phyloP scores from a whole-genome alignment of 768 basidiomycete species.

The Lentinula sp. region DNA sequence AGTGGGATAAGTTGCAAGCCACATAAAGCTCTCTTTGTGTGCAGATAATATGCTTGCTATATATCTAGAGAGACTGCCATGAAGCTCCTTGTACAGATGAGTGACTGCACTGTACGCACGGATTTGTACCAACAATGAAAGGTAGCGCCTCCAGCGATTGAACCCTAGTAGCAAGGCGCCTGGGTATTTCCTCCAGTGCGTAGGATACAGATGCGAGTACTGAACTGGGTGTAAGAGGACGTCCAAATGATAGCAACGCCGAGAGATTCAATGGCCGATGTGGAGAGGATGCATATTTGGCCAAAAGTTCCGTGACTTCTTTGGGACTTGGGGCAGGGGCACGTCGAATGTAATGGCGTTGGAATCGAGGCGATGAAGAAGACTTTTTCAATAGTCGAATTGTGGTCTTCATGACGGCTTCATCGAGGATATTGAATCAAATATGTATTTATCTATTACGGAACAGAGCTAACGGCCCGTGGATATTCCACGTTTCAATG shows the following conservation, averaged over 20 bases:
- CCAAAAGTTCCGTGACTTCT: constrained; percentile 54
- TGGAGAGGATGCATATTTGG: constrained; percentile 55
- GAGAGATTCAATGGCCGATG: constrained; percentile 69
- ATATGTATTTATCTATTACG: background rate
- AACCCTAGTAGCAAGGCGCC: constrained; percentile 69
- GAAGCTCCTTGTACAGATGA: background rate
- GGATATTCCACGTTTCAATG: background rate
- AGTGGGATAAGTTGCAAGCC: constrained; percentile 60
- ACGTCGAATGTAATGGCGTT: constrained; percentile 17
- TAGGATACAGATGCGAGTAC: constrained; percentile 71
- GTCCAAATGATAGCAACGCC: constrained; percentile 69
- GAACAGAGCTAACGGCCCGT: background rate
- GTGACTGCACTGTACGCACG: constrained; percentile 16
- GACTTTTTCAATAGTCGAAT: background rate
- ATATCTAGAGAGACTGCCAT: constrained; percentile 26
- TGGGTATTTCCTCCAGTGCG: constrained; percentile 71
- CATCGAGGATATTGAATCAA: background rate
- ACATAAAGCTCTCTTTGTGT: constrained; percentile 65
- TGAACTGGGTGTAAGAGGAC: constrained; percentile 64
- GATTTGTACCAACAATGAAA: constrained; percentile 87
- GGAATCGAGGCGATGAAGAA: background rate
- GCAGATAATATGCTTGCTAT: constrained; percentile 65
- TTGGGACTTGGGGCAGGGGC: constrained; percentile 44
- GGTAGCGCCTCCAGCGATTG: constrained; percentile 71
- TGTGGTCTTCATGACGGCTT: background rate